These are phyloP conservation scores for Aphanomyces stellatus DNA, from an alignment of 352 stramenopile species.

Conservation along the genomic window DNA sequence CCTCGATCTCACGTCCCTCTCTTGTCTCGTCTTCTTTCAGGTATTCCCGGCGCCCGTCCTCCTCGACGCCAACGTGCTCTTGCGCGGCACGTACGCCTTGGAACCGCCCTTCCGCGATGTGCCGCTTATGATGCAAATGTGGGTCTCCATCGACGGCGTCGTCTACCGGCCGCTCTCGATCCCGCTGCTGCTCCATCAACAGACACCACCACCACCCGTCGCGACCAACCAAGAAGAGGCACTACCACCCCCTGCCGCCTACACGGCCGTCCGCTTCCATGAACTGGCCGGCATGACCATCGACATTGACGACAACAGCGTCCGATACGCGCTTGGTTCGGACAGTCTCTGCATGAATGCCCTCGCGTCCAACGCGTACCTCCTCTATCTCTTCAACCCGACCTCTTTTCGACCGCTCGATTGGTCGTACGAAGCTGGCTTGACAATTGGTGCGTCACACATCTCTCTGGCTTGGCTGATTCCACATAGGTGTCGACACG, in stretches of 20 bases:
- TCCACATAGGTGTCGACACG: not conserved
- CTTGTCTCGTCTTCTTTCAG: not conserved
- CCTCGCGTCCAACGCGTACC: slow-evolving; percentile 77
- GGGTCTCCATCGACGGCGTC: slow-evolving; percentile 68
- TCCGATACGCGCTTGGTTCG: slow-evolving; percentile 26
- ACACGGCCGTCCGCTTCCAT: slow-evolving; percentile 53
- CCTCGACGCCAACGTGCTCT: slow-evolving; percentile 64
- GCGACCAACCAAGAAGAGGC: slow-evolving; percentile 5
- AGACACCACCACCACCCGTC: not conserved
- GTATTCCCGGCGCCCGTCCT: slow-evolving; percentile 76
- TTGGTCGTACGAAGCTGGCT: slow-evolving; percentile 62
- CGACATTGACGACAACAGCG: slow-evolving; percentile 74
- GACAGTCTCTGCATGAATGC: slow-evolving; percentile 65
- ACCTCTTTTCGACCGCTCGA: slow-evolving; percentile 70
- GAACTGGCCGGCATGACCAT: slow-evolving; percentile 82
- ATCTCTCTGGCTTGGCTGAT: not conserved
- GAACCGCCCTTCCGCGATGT: slow-evolving; percentile 43
- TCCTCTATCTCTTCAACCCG: slow-evolving; percentile 84
- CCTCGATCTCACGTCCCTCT: not conserved
- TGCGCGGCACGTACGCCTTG: slow-evolving; percentile 56
- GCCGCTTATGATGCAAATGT: slow-evolving; percentile 84
- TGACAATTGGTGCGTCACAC: slow-evolving; percentile 37
- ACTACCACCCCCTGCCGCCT: slow-evolving; percentile 16
- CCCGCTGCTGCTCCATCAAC: slow-evolving; percentile 41
- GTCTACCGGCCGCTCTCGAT: slow-evolving; percentile 71